Conservation (phyloP, 2,329 filamentous ascomycete species). For the Aspergillus pseudotamarii region DNA sequence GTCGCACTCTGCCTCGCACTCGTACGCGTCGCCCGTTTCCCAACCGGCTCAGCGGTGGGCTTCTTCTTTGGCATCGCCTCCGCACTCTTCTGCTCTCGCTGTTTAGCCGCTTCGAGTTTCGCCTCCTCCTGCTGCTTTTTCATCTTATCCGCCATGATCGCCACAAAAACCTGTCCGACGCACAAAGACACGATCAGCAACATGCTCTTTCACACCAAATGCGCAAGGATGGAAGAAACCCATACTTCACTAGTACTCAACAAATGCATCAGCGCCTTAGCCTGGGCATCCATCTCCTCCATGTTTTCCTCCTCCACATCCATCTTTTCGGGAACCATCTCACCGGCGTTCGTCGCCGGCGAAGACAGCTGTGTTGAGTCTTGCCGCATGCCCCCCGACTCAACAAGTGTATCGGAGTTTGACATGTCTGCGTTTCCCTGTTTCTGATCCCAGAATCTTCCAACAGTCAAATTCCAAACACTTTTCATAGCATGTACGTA, state of each 20-base stretch:
- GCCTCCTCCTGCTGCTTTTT: conserved; percentile 51
- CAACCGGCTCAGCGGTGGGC: conserved; percentile 15
- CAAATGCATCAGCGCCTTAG: conserved; percentile 48
- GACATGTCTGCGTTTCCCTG: conserved; percentile 25
- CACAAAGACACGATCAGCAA: conserved; percentile 9
- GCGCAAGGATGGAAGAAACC: not conserved
- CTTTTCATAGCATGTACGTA: conserved; percentile 4
- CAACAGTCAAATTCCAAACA: not conserved
- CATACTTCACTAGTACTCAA: conserved; percentile 49
- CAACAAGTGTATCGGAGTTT: conserved; percentile 28
- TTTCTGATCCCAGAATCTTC: not conserved
- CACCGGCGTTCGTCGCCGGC: conserved; percentile 24
- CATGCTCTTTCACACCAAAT: not conserved
- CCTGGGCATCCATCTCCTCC: conserved; percentile 48
- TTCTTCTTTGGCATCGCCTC: conserved; percentile 30
- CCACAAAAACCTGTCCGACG: conserved; percentile 46
- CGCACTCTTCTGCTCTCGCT: conserved; percentile 21
- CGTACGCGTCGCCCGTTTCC: conserved; percentile 38
- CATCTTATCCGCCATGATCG: conserved; percentile 55
- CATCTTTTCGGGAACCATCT: conserved; percentile 18
- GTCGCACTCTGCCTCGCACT: conserved; percentile 25
- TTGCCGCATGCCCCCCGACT: conserved; percentile 27
- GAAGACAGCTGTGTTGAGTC: conserved; percentile 37
- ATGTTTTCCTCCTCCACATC: conserved; percentile 28
- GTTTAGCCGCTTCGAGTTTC: conserved; percentile 38